Evolutionary conservation across 2,329 filamentous ascomycete species (phyloP).

Genomic region (Onygenales sp.): DNA sequence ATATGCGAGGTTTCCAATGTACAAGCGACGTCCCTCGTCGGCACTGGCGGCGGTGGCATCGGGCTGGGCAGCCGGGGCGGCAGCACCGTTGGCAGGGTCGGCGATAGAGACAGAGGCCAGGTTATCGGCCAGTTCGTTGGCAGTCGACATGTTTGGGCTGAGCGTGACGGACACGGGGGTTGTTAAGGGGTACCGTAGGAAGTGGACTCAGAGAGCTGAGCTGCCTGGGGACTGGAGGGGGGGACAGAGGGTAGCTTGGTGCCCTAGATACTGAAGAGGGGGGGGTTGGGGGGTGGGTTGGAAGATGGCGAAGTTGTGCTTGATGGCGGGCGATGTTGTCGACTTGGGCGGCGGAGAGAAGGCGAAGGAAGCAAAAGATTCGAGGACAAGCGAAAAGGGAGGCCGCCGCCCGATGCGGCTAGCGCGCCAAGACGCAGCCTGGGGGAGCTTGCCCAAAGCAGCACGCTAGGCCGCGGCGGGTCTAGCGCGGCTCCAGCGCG

Average conservation of each 20-base stretch:
- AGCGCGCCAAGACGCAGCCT: background rate
- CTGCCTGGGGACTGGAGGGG: conserved; percentile 46
- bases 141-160: conserved; percentile 63
- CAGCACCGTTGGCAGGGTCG: conserved; percentile 48
- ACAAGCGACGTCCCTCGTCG: conserved; percentile 96
- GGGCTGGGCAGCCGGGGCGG: conserved; percentile 63
- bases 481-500: no score
- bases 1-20: conserved; percentile 99
- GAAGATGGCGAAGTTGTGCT: conserved; percentile 17
- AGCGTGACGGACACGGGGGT: conserved; percentile 23
- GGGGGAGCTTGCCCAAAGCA: background rate
- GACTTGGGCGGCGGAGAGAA: conserved; percentile 13
- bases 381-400: conserved; percentile 10
- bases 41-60: conserved; percentile 94
- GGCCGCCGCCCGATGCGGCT: background rate
- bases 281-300: conserved; percentile 11
- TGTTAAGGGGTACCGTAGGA: conserved; percentile 27
- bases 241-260: conserved; percentile 77
- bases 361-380: conserved; percentile 8
- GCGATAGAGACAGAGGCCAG: conserved; percentile 57
- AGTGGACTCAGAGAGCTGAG: conserved; percentile 55
- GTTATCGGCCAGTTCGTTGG: conserved; percentile 59
- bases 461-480: background rate
- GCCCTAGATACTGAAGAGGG: conserved; percentile 58
- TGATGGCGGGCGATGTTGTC: conserved; percentile 13